Base-by-base conservation (phyloP, 2,329 filamentous ascomycete species). In the Samsoniella hepiali region DNA sequence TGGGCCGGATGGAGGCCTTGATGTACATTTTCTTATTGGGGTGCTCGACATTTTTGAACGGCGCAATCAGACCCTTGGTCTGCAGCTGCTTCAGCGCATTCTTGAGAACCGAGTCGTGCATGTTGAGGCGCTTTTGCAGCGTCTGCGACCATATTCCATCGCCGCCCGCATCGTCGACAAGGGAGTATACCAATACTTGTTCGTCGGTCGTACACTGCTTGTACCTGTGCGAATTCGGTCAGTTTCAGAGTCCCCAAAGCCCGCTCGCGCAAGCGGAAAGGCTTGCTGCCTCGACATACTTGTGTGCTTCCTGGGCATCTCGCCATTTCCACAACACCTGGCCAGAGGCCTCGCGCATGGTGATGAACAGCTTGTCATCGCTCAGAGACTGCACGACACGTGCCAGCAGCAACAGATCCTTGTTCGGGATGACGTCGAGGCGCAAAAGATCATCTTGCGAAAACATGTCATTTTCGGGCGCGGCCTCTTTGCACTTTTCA, bases 1-100 rank as follows among this genome's bases (percentile, higher is more conserved):
- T 91, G 0, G 95, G 94, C 11, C 88, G 86, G 65, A 99, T 84
- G 66, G 89, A 88, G 61, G 89, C 87, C 72, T 97, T 88, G 83
- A 99, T 96, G 82, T 95, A 99, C 84, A 96, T 97, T 78, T 96
- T 97, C 73, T 95, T 90, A 68, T 89, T 91, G 34, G 92, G 91
- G 72, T 91, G 89, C 78, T 96, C 93, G 76, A 96, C 93, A 75
- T 90, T 95, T 78, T 94, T 95, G 78, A 98, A 93, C 64, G 88
- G 87, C 71, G 91, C 90, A 75, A 99, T 93, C 73, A 96, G 87
- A 42, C 88, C 87, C 74, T 92, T 93, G 45, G 83, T 79, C 75
- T 96, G 91, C 66, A 99, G 87, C 66, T 88, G 87, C 79, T 96
- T 97, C 69, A 98, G 83, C 34, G 88, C 88, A 70, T 90, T 89